A percentile compares a stretch with the other conserved stretches of the same genome.
phyloP scores from a whole-genome alignment of 2,329 filamentous ascomycete species.

The Gyromitra esculenta region DNA sequence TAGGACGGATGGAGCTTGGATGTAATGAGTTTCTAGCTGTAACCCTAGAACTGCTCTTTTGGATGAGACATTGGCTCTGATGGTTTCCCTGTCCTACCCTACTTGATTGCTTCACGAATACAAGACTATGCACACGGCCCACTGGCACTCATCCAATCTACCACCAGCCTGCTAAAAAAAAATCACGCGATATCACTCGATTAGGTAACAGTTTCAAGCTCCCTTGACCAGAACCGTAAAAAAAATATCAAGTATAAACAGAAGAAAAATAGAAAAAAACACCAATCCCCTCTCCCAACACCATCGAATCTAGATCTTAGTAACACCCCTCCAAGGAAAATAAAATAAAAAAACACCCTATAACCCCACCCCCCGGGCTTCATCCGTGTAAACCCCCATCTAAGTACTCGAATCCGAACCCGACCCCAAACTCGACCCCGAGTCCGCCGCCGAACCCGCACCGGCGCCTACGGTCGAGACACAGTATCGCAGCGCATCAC shows the following conservation, averaged over 20 bases:
- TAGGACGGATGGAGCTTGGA: background rate
- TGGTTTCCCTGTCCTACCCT: too few relatives aligned
- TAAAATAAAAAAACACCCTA: too few relatives aligned
- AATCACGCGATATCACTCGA: constrained; percentile 9
- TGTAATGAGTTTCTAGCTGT: background rate
- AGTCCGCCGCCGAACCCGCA: too few relatives aligned
- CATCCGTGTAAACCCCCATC: background rate
- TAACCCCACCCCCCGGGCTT: too few relatives aligned
- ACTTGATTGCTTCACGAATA: too few relatives aligned
- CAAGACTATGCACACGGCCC: background rate
- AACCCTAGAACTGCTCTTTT: background rate
- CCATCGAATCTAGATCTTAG: too few relatives aligned
- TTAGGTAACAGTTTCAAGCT: background rate
- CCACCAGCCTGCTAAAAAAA: too few relatives aligned
- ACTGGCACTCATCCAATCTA: background rate
- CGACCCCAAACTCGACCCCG: background rate
- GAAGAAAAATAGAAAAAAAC: too few relatives aligned
- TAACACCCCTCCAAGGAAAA: too few relatives aligned
- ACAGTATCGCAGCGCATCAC: background rate
- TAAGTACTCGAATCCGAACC: too few relatives aligned
- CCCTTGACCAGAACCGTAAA: background rate
- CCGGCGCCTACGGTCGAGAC: background rate
- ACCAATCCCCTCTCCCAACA: too few relatives aligned
- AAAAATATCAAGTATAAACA: too few relatives aligned
- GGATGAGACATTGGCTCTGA: background rate